A percentile compares a stretch with the other conserved stretches of the same genome.
phyloP scores from a whole-genome alignment of 495 filamentous ascomycete species.

The Hypomontagnella submonticulosa region DNA sequence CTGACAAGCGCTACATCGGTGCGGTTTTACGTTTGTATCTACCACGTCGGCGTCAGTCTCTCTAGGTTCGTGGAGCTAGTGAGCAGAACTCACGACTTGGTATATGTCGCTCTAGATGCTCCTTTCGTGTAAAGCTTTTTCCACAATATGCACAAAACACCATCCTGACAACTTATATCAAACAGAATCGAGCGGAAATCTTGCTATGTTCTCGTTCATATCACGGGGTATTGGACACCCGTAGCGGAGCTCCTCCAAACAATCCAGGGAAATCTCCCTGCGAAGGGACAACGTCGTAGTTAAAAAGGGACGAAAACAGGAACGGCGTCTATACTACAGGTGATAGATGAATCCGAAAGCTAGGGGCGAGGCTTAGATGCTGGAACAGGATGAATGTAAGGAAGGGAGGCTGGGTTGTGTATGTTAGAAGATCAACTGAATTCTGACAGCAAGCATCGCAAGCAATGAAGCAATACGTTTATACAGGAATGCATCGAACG shows the following conservation, averaged over 20 bases:
- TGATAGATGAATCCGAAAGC: constrained; percentile 3
- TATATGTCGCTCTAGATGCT: constrained; percentile 72
- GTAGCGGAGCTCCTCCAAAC: not conserved
- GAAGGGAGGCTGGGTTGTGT: constrained; percentile 2
- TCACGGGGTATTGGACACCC: constrained; percentile 5
- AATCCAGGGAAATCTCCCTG: constrained; percentile 4
- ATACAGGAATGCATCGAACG: constrained; percentile 24
- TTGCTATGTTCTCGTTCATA: constrained; percentile 25
- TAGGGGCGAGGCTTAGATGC: constrained; percentile 3
- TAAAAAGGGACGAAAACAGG: constrained; percentile 6
- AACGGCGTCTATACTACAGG: constrained; percentile 24
- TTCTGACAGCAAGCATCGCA: constrained; percentile 23
- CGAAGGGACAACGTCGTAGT: not conserved
- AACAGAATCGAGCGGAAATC: constrained; percentile 6
- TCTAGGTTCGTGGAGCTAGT: not conserved
- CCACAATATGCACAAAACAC: constrained; percentile 72
- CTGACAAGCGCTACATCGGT: constrained; percentile 67
- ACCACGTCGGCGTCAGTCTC: constrained; percentile 40
- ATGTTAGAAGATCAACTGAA: constrained; percentile 17
- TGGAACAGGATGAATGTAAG: constrained; percentile 4
- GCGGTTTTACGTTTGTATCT: constrained; percentile 75
- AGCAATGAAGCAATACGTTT: constrained; percentile 26
- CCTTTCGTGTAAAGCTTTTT: constrained; percentile 71
- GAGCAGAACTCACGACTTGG: constrained; percentile 63
- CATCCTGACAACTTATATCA: constrained; percentile 45